A percentile compares a stretch with the other conserved stretches of the same genome.
phyloP scores from a whole-genome alignment of 2,329 filamentous ascomycete genomes.

The Graphilbum sp. region DNA sequence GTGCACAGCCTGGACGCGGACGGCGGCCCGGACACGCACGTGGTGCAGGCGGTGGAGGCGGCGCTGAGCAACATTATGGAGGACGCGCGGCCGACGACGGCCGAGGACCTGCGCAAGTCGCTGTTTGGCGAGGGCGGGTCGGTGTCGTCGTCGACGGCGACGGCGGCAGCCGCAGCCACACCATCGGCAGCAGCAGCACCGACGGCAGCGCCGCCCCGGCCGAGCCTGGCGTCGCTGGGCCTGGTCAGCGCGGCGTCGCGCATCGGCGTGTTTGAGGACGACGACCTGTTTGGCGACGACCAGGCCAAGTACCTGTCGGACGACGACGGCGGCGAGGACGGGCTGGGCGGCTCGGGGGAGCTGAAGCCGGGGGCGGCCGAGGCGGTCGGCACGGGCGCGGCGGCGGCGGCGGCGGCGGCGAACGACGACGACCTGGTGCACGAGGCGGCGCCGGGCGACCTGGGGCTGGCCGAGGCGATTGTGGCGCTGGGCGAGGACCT shows the following conservation, averaged over 20 bases:
- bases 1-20: slow-evolving; percentile 53
- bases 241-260: slow-evolving; percentile 76
- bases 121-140: slow-evolving; percentile 42
- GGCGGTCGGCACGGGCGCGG: slow-evolving; percentile 41
- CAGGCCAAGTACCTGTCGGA: slow-evolving; percentile 64
- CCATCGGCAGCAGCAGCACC: neutral
- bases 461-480: slow-evolving; percentile 87
- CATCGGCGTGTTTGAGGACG: slow-evolving; percentile 83
- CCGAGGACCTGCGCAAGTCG: slow-evolving; percentile 48
- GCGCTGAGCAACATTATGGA: slow-evolving; percentile 88
- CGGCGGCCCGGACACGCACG: slow-evolving; percentile 47
- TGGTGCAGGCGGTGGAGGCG: slow-evolving; percentile 85
- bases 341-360: neutral
- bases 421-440: slow-evolving; percentile 69
- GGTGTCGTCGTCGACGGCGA: slow-evolving; percentile 18
- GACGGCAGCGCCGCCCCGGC: slow-evolving; percentile 23
- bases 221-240: slow-evolving; percentile 79
- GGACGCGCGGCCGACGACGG: slow-evolving; percentile 47
- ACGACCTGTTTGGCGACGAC: slow-evolving; percentile 85
- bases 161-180: slow-evolving; percentile 16
- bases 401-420: slow-evolving; percentile 44
- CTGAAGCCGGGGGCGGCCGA: neutral
- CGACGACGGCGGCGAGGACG: slow-evolving; percentile 49
- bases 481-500: slow-evolving; percentile 78
- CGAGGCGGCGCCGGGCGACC: slow-evolving; percentile 83